Evolutionary conservation across 345 rosid species (phyloP), one percentile per base, ranked within the genome.

Genomic region (Citrus australasica): DNA sequence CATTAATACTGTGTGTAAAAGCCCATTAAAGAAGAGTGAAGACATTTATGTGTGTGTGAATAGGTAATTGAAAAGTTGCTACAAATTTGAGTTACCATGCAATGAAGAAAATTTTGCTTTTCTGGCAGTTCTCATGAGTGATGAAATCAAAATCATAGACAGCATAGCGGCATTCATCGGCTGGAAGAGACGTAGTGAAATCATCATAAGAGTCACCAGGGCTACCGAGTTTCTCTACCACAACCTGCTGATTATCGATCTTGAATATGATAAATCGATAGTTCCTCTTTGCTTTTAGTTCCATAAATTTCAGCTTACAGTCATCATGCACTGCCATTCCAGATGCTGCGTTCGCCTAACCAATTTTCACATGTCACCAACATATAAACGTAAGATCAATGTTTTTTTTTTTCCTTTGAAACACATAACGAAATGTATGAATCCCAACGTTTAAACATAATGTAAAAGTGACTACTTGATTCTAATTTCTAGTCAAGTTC

Each of bases 51-150:
- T 9, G 28, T 22, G 53, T n/a, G 7, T 11, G 67, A 38, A n/a
- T 59, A 73, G 2, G 33, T 22, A 58, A 32, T 7, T 33, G 6
- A 33, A 17, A 35, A 35, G 14, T 25, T 4, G 22, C 25, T 4
- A 61, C 2, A 24, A 28, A 32, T 46, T 46, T 11, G 51, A 46
- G 13, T 75, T 91, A 93, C 99, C 99, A 95, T 24, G 99, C 99
- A 28, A 95, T 85, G 92, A 95, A 95, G 91, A 93, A 92, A 77
- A 95, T 95, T 84, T 95, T 95, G 98, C 97, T 93, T 86, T 92
- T 95, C 92, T 95, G 99, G 89, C 96, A 91, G 76, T 95, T 90
- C 87, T 95, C 99, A 37, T 71, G 59, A 51, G 98, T 95, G 61
- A 80, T 89, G 91, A 89, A 95, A 68, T 95, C 98, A 9, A 93